Percentiles rank a stretch among this genome's conserved stretches.
phyloP scores from a whole-genome alignment of 2,329 filamentous ascomycete genomes.

The Gyromitra esculenta region DNA sequence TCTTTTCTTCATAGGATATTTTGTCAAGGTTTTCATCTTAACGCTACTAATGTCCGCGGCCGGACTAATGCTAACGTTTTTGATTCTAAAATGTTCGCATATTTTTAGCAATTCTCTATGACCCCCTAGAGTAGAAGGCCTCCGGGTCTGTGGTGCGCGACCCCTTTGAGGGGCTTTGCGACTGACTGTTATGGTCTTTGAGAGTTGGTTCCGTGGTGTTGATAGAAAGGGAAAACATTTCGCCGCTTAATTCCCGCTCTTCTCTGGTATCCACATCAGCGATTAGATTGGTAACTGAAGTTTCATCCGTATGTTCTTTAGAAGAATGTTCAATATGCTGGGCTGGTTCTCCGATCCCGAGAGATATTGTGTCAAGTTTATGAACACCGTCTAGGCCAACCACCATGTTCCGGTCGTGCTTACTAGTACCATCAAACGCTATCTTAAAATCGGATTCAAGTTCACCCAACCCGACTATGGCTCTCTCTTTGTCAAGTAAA shows the following conservation, averaged over 20 bases:
- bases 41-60: too few relatives aligned
- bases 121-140: too few relatives aligned
- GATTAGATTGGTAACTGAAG: background rate
- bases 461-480: background rate
- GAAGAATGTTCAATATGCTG: background rate
- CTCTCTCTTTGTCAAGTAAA: slow-evolving; percentile 16
- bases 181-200: background rate
- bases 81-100: too few relatives aligned
- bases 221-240: background rate
- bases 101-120: too few relatives aligned
- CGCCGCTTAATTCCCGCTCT: background rate
- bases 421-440: background rate
- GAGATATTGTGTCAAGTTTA: background rate
- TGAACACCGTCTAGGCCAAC: background rate
- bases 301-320: background rate
- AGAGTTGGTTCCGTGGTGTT: background rate
- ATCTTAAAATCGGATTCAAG: background rate
- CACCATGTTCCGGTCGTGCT: background rate
- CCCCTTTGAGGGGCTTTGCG: too few relatives aligned
- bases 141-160: too few relatives aligned
- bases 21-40: too few relatives aligned
- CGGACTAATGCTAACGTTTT: too few relatives aligned
- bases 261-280: background rate
- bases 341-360: background rate
- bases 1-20: too few relatives aligned